phyloP scores from a whole-genome alignment of 140 eudicot genomes.

The Senecio squalidus region DNA sequence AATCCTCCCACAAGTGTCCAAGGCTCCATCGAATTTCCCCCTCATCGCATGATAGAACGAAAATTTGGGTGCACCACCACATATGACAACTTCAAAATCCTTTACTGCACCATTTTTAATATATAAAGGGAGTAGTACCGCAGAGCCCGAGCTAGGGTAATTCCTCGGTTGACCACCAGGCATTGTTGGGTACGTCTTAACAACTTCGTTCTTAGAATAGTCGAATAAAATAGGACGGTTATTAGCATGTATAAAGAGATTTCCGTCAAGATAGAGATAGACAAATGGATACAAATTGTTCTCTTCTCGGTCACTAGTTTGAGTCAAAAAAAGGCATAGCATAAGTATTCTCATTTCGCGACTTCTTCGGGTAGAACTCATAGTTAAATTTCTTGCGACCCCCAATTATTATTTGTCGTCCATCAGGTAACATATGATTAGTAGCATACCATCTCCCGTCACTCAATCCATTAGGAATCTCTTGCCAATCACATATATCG shows the following conservation, averaged over 20 bases:
- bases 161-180: background rate
- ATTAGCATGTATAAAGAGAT: background rate
- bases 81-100: background rate
- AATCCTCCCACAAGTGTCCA: background rate
- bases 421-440: background rate
- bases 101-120: background rate
- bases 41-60: background rate
- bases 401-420: background rate
- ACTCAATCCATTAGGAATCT: background rate
- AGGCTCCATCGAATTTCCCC: background rate
- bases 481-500: background rate
- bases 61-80: background rate
- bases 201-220: background rate
- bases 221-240: background rate
- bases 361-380: background rate
- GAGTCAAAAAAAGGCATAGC: background rate
- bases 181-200: background rate
- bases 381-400: background rate
- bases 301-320: background rate
- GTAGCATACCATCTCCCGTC: background rate
- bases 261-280: background rate
- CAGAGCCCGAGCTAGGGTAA: background rate
- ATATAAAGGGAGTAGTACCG: background rate
- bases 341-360: background rate
- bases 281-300: background rate